Base-by-base conservation (phyloP, 2,329 filamentous ascomycete species). In the Diaporthe citriasiana region DNA sequence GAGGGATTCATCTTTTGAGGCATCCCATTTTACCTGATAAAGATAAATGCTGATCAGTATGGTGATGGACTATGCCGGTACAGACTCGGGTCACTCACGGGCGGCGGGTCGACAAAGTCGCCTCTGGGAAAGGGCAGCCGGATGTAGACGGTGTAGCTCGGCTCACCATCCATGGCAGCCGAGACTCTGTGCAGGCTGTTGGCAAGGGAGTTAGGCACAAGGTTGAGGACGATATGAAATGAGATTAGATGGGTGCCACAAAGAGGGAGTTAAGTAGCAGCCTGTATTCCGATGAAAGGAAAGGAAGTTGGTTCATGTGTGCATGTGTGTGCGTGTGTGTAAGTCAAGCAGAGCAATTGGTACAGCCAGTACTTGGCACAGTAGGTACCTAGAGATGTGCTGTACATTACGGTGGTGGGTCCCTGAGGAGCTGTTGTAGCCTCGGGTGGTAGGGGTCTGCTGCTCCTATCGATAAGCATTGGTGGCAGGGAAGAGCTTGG, bases 71-170 rank as follows among this genome's bases (percentile, higher is more conserved):
- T 10, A 30, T 53, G 50, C 22, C 45, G 73, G 40, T 6, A 35
- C 38, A 35, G 50, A 17, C 22, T 15, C 15, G 71, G 74, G 55
- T 66, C 74, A 82, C 89, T 82, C 88, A 95, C 95, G 77, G 93
- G 92, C 60, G 94, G 93, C 73, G 97, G 97, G 83, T 99, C 96
- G 76, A 95, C 90, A 84, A 99, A 99, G 79, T 94, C 91, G 53
- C 93, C 93, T 73, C 97, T 90, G 47, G 93, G 90, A 80, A 98
- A 97, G 33, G 97, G 97, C n/a, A 98, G 89, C 76, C 95, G 90
- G 76, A 99, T 90, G 79, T 97, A 94, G 74, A 97, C 92, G 19
- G 94, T 97, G 82, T 90, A 92, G 47, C 83, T 87, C 56, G 89
- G 87, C 71, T 90, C 88, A 84, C 89, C 51, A 35, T 77, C 76